Percentiles rank a stretch among this genome's conserved stretches.
Conservation (phyloP, 257 asterid genomes). For the Solanum ahanhuiri region DNA sequence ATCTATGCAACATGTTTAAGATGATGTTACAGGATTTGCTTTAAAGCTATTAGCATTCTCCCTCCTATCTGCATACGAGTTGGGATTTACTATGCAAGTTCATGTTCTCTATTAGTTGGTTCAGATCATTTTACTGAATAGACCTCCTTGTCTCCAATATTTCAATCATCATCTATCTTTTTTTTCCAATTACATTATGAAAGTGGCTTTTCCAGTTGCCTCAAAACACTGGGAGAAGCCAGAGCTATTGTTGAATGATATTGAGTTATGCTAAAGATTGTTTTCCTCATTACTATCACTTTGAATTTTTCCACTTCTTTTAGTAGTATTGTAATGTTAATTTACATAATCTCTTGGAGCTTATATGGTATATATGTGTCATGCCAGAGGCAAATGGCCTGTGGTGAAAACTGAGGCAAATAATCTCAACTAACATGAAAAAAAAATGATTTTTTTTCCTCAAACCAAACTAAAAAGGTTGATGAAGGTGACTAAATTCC, state of each 20-base stretch:
- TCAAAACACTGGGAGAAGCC: neutral
- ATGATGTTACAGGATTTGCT: neutral
- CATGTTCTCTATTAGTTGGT: neutral
- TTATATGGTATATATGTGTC: neutral
- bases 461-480: neutral
- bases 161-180: neutral
- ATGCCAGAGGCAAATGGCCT: neutral
- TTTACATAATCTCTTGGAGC: neutral
- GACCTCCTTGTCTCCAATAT: neutral
- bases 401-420: neutral
- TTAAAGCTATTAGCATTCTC: neutral
- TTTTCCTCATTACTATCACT: neutral
- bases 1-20: constrained; percentile 2
- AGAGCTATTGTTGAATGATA: neutral
- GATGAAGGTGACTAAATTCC: neutral
- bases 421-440: neutral
- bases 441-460: neutral
- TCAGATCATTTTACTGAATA: neutral
- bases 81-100: neutral
- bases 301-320: neutral
- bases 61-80: neutral
- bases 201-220: neutral
- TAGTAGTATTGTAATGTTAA: neutral
- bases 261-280: neutral
- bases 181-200: neutral